phyloP scores from a whole-genome alignment of 179 eudicot genomes.

The Pouteria campechiana region DNA sequence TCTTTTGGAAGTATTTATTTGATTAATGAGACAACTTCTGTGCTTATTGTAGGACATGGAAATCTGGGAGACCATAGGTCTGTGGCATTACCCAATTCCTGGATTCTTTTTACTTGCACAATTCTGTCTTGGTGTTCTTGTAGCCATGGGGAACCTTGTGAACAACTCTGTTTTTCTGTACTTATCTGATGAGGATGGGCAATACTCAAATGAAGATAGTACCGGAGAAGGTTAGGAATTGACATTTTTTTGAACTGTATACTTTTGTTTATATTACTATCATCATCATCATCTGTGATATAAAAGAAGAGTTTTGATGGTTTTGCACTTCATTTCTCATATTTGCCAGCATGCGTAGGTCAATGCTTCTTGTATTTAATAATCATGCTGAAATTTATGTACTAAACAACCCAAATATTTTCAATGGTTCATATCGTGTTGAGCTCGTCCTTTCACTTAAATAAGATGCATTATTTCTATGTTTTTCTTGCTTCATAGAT shows the following conservation, averaged over 20 bases:
- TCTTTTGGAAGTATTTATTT: background rate
- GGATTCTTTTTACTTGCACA: conserved; percentile 87
- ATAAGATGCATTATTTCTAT: background rate
- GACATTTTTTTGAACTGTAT: too few relatives aligned
- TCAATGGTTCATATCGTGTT: too few relatives aligned
- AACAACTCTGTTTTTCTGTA: conserved; percentile 82
- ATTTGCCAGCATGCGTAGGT: too few relatives aligned
- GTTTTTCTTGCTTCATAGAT: background rate
- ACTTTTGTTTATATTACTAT: too few relatives aligned
- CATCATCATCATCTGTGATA: too few relatives aligned
- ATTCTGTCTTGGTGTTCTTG: conserved; percentile 80
- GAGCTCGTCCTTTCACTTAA: too few relatives aligned
- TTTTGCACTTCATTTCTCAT: too few relatives aligned
- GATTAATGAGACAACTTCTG: too few relatives aligned
- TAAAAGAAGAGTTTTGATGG: too few relatives aligned
- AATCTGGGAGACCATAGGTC: conserved; percentile 93
- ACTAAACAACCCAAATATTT: too few relatives aligned
- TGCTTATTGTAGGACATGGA: conserved; percentile 86
- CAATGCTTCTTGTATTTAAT: too few relatives aligned
- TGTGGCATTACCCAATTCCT: conserved; percentile 95
- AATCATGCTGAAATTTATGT: too few relatives aligned
- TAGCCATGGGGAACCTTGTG: conserved; percentile 93
- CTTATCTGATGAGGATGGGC: conserved; percentile 51
- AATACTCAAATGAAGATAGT: conserved; percentile 37
- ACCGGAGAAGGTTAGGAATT: conserved; percentile 49